A percentile compares a stretch with the other conserved stretches of the same genome.
These are phyloP conservation scores for Fomitopsis pulvina DNA, from an alignment of 768 basidiomycete species.

Conservation along the genomic window DNA sequence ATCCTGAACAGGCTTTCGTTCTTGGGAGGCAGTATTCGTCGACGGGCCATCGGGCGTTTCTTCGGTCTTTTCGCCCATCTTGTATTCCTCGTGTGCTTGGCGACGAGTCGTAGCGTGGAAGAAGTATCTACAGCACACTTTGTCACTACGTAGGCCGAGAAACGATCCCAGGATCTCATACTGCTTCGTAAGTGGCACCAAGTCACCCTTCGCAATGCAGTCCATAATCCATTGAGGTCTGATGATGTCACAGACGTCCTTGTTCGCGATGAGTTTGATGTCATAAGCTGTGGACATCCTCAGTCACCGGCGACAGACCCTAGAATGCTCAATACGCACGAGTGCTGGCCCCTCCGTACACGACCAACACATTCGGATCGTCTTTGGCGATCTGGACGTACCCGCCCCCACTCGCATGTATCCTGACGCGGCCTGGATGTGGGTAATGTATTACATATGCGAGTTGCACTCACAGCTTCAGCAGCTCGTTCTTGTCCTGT, in stretches of 20 bases:
- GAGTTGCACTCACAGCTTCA: conserved; percentile 48
- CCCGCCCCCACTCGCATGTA: conserved; percentile 63
- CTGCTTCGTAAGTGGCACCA: conserved; percentile 63
- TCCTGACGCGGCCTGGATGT: conserved; percentile 32
- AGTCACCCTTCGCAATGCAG: conserved; percentile 53
- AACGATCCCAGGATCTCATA: conserved; percentile 28
- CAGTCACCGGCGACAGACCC: neutral
- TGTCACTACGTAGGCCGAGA: no score
- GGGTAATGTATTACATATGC: neutral
- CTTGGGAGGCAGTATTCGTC: conserved; percentile 10
- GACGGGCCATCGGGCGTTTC: conserved; percentile 7
- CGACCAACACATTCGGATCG: conserved; percentile 45
- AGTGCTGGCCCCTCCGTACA: conserved; percentile 64
- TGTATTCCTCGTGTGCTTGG: conserved; percentile 45
- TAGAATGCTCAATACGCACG: conserved; percentile 37
- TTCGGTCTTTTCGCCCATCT: conserved; percentile 29
- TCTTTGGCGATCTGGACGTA: conserved; percentile 55
- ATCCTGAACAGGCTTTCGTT: conserved; percentile 11
- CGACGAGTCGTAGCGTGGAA: conserved; percentile 62
- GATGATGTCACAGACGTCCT: conserved; percentile 64
- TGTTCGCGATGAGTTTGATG: conserved; percentile 63
- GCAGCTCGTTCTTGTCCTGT: conserved; percentile 62
- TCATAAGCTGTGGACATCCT: conserved; percentile 47
- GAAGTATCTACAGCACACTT: conserved; percentile 52
- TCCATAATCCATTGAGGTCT: conserved; percentile 79